Evolutionary conservation across 2,329 filamentous ascomycete genomes (phyloP).

Genomic region (Exophiala alcalophila): DNA sequence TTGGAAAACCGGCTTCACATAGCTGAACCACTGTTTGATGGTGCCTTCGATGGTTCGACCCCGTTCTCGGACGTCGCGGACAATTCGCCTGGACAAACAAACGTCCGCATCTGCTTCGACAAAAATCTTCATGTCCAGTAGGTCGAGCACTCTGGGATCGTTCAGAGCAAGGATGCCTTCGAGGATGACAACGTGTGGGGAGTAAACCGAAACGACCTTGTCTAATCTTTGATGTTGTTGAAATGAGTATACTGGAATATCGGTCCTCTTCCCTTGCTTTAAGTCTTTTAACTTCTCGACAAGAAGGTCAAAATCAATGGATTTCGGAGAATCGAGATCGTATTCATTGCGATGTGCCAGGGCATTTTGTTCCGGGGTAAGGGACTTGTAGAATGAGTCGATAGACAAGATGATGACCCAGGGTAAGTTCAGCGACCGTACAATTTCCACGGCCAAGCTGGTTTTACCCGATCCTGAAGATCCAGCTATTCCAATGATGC

Average conservation of each 20-base stretch:
- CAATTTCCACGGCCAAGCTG: slow-evolving; percentile 86
- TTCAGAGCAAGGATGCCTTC: slow-evolving; percentile 96
- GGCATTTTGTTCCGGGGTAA: slow-evolving; percentile 73
- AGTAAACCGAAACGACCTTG: slow-evolving; percentile 85
- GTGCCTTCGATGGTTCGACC: slow-evolving; percentile 90
- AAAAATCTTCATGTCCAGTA: slow-evolving; percentile 96
- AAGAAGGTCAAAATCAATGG: slow-evolving; percentile 89
- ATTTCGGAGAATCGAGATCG: slow-evolving; percentile 92
- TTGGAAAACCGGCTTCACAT: slow-evolving; percentile 95
- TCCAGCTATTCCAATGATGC: slow-evolving; percentile 93
- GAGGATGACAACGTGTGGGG: slow-evolving; percentile 88
- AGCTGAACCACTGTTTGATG: slow-evolving; percentile 96
- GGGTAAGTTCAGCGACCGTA: slow-evolving; percentile 82
- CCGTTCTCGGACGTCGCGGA: slow-evolving; percentile 84
- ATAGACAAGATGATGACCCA: slow-evolving; percentile 99
- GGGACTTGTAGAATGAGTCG: slow-evolving; percentile 96
- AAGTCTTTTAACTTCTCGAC: slow-evolving; percentile 76
- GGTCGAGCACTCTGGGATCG: slow-evolving; percentile 76
- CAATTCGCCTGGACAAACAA: slow-evolving; percentile 80
- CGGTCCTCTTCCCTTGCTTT: slow-evolving; percentile 72
- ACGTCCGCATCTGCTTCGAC: slow-evolving; percentile 95
- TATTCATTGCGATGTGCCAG: slow-evolving; percentile 86
- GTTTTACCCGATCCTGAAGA: slow-evolving; percentile 96
- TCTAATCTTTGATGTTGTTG: slow-evolving; percentile 78
- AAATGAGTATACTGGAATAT: slow-evolving; percentile 95